These are phyloP conservation scores for Dothideomycetes sp. DNA, from an alignment of 2,329 filamentous ascomycete species.

Conservation along the genomic window DNA sequence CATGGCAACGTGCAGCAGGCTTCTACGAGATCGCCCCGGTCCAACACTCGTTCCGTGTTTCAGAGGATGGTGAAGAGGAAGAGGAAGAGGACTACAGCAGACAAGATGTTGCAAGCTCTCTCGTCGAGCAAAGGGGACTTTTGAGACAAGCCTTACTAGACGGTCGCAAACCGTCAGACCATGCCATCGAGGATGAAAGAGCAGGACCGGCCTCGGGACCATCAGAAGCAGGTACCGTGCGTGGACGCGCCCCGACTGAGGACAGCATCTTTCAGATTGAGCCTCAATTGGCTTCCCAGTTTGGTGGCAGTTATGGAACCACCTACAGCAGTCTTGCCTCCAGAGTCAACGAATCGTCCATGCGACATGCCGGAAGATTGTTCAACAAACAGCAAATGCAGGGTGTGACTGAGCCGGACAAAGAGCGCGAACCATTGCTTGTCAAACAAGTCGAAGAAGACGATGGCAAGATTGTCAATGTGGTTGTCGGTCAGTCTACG, in stretches of 20 bases:
- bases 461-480: conserved; percentile 73
- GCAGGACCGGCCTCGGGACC: conserved; percentile 21
- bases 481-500: conserved; percentile 88
- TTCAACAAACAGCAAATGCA: conserved; percentile 40
- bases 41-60: conserved; percentile 59
- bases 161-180: conserved; percentile 29
- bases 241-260: conserved; percentile 21
- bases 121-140: conserved; percentile 33
- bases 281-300: conserved; percentile 53
- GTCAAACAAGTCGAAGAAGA: conserved; percentile 79
- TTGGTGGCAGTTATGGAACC: conserved; percentile 62
- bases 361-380: conserved; percentile 45
- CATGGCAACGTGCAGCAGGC: conserved; percentile 81
- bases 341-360: conserved; percentile 47
- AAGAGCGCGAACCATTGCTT: conserved; percentile 60
- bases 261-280: conserved; percentile 42
- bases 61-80: conserved; percentile 38
- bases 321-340: conserved; percentile 52
- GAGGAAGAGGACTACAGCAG: conserved; percentile 36
- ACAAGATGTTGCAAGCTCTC: conserved; percentile 21
- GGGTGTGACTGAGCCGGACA: conserved; percentile 34
- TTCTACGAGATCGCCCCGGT: conserved; percentile 83
- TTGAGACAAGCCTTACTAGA: conserved; percentile 32
- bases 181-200: conserved; percentile 26
- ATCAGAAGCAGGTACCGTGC: conserved; percentile 14